Percentiles rank a stretch among this genome's conserved stretches.
Conservation (phyloP, 371 early-diverging fungal species). For the Mortierella sp. region DNA sequence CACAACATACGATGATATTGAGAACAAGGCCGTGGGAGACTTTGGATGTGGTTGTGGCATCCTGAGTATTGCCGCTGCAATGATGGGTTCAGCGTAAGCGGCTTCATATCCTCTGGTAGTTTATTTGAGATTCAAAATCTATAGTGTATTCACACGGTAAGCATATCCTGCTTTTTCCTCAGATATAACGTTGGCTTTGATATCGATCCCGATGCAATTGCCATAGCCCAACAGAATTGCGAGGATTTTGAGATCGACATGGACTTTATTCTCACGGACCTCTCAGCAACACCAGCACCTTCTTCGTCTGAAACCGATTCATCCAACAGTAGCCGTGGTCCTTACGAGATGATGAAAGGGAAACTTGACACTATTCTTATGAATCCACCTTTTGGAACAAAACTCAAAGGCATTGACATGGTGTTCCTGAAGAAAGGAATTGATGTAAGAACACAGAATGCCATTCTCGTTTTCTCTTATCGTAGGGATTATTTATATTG, state of each 20-base stretch:
- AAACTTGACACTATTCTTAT: constrained; percentile 84
- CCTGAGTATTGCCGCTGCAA: constrained; percentile 59
- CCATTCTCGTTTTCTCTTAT: not conserved
- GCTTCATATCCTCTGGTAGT: not conserved
- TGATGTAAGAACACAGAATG: constrained; percentile 59
- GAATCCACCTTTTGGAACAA: constrained; percentile 92
- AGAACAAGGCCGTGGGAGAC: constrained; percentile 79
- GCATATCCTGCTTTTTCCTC: not conserved
- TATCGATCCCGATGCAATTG: constrained; percentile 86
- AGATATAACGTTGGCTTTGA: constrained; percentile 80
- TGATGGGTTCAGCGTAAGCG: constrained; percentile 52
- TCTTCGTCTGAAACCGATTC: constrained; percentile 16
- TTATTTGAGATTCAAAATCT: not conserved
- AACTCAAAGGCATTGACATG: constrained; percentile 84
- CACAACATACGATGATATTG: constrained; percentile 81
- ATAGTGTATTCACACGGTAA: not conserved
- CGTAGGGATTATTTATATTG: not conserved
- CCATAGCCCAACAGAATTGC: constrained; percentile 76
- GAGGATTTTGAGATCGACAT: constrained; percentile 76
- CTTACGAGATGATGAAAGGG: constrained; percentile 61
- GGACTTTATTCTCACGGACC: constrained; percentile 70
- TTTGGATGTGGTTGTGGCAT: constrained; percentile 91
- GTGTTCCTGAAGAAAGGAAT: constrained; percentile 80
- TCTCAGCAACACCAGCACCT: constrained; percentile 50
- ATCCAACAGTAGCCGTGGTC: constrained; percentile 26